Conservation (phyloP, 768 basidiomycete species). For the Leccinellum luteum region DNA sequence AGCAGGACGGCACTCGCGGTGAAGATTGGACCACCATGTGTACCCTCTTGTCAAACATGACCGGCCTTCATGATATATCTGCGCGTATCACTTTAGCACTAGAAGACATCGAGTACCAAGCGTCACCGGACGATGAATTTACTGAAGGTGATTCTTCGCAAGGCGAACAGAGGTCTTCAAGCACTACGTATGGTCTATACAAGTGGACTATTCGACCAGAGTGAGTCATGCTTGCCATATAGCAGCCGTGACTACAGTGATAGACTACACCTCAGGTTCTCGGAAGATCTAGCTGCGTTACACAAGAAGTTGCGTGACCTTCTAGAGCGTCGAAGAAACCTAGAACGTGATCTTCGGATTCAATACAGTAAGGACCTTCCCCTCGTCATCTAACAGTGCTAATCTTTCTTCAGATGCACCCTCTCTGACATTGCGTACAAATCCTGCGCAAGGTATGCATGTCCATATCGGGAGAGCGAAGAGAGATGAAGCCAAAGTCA, state of each 20-base stretch:
- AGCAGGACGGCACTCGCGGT: slow-evolving; percentile 16
- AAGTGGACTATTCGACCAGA: slow-evolving; percentile 66
- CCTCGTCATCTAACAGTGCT: slow-evolving; percentile 1
- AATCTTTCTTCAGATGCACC: slow-evolving; percentile 50
- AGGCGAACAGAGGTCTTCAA: slow-evolving; percentile 10
- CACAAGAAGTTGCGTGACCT: slow-evolving; percentile 49
- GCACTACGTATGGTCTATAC: slow-evolving; percentile 29
- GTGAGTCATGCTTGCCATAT: slow-evolving; percentile 37
- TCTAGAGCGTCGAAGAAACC: slow-evolving; percentile 41
- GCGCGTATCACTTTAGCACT: slow-evolving; percentile 53
- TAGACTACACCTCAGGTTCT: slow-evolving; percentile 47
- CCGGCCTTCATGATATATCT: slow-evolving; percentile 50
- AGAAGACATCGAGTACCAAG: slow-evolving; percentile 26
- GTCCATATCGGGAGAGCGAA: slow-evolving; percentile 67
- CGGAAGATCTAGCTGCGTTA: slow-evolving; percentile 46
- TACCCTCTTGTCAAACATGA: slow-evolving; percentile 51
- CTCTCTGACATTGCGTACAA: slow-evolving; percentile 70
- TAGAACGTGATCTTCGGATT: slow-evolving; percentile 54
- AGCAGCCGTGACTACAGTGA: background rate
- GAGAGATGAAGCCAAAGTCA: slow-evolving; percentile 54
- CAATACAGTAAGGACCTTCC: slow-evolving; percentile 45
- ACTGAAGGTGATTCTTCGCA: slow-evolving; percentile 20
- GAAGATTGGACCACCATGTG: slow-evolving; percentile 60
- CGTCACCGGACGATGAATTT: slow-evolving; percentile 20
- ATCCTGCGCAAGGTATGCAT: slow-evolving; percentile 68